Evolutionary conservation across 148 eudicot species (phyloP), one percentile per base, ranked within the genome.

Genomic region (Vaccinium corymbosum): DNA sequence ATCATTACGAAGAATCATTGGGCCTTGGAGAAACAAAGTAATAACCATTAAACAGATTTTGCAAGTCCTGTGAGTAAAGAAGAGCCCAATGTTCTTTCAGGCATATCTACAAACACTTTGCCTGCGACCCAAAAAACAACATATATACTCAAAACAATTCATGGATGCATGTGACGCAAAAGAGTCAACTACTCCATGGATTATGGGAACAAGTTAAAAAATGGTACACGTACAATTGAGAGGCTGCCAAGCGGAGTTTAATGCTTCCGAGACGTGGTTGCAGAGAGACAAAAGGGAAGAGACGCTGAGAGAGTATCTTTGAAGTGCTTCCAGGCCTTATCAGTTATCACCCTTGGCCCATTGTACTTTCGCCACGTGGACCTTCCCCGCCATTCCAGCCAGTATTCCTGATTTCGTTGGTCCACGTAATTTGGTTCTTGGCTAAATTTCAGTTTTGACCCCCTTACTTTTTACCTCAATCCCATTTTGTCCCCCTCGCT

Each of bases 101-200:
- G 57, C 83, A 25, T 64, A 6, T 64, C 19, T 64, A 35, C 83
- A 64, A 64, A 64, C 83, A 48, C 29, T 64, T 81, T 29, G 51
- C 19, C 20, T 35, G 3, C 50, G 7, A 22, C 22, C 29, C 9
- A 12, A 2, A 76, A 76, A 1, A 49, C 10, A 11, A 16, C 56
- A n/a, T 20, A 20, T 75, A 4, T 9, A 75, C 25, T 5, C 52
- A 76, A 13, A 52, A 55, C 42, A 53, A 5, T 32, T 1, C 9
- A 78, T 3, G 7, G 8, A 71, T 35, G 19, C 4, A 25, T 3
- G 72, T 22, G 25, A 12, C 72, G 15, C 13, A 68, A 68, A 68
- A 12, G 73, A 15, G 38, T 68, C 17, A 68, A 68, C 27, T 68
- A 4, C 42, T 38, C 42, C 78, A 74, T 10, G 78, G 50, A 6